Base-by-base conservation (phyloP, 768 basidiomycete genomes). In the Suillus clintonianus region DNA sequence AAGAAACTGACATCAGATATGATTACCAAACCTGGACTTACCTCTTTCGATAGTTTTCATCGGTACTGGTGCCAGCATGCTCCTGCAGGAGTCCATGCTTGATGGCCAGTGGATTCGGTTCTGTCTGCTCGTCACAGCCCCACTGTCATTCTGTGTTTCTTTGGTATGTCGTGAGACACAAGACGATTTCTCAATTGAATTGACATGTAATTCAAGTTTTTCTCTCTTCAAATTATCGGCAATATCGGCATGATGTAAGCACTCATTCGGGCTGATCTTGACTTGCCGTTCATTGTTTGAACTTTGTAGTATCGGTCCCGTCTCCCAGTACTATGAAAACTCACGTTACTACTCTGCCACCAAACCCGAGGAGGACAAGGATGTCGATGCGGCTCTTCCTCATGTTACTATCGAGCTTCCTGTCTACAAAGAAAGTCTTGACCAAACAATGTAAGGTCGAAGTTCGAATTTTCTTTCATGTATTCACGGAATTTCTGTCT, bases 341-440 rank as follows among this genome's bases (percentile, higher is more conserved):
- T 93, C 92, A 0, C 84, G 83, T 43, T 95, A 90, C 75, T 95
- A 92, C 71, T 93, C 91, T 13, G 90, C 91, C 13, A 74, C 83
- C 57, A 81, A 80, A 50, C 89, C 91, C 0, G 81, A 79, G 30
- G 74, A 86, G 0, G 89, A 89, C 73, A 82, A 84, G 59, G 86
- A 84, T 17, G 79, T 91, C 61, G 90, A 91, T 71, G 68, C 80
- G 1, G 81, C 78, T 60, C 80, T 93, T 4, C 92, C 91, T 2
- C 91, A 92, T 70, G 81, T 93, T 17, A 90, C 90, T 0, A 80
- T 95, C 56, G 87, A 95, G 75, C 82, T 95, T 78, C 94, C 94
- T 0, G 94, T 95, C 5, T 96, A 95, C 77, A 95, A 94, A 71
- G 92, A 94, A 72, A 90, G 87, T 68, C 74, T 94, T 59, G 88